A percentile compares a stretch with the other conserved stretches of the same genome.
Evolutionary conservation across 345 rosid genomes (phyloP).

Genomic region (Turnera subulata): DNA sequence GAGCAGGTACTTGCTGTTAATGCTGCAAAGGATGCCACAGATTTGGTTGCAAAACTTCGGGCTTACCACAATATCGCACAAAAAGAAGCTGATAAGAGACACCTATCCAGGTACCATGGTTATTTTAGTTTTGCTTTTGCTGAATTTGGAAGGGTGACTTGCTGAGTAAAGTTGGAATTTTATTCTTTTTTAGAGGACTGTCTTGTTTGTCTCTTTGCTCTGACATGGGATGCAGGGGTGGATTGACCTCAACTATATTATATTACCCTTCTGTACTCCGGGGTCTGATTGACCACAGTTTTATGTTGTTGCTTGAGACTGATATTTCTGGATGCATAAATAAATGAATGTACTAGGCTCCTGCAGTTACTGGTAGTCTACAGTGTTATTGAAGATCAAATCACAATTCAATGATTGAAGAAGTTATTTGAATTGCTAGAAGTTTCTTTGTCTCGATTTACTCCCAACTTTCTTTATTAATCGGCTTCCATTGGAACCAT

Average conservation of each 20-base stretch:
- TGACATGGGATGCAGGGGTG: too few relatives aligned
- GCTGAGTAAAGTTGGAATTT: too few relatives aligned
- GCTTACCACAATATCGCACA: constrained; percentile 96
- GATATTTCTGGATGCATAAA: neutral
- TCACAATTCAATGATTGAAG: neutral
- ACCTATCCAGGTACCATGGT: constrained; percentile 60
- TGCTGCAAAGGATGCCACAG: constrained; percentile 96
- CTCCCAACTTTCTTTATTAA: neutral
- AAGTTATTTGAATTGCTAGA: too few relatives aligned
- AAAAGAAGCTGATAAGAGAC: constrained; percentile 91
- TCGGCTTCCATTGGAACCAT: constrained; percentile 6
- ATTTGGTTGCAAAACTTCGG: constrained; percentile 86
- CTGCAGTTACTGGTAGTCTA: neutral
- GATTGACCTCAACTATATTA: neutral
- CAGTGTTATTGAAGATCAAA: neutral
- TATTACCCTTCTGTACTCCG: neutral
- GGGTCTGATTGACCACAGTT: neutral
- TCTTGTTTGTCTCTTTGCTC: too few relatives aligned
- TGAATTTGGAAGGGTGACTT: too few relatives aligned
- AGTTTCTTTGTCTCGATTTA: neutral
- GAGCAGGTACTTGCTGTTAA: constrained; percentile 89
- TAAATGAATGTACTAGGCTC: neutral
- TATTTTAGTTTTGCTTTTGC: too few relatives aligned
- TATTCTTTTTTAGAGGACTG: too few relatives aligned
- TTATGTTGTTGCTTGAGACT: neutral